A percentile compares a stretch with the other conserved stretches of the same genome.
Evolutionary conservation across 2,329 filamentous ascomycete genomes (phyloP).

Genomic region (Diaporthe ampelina): DNA sequence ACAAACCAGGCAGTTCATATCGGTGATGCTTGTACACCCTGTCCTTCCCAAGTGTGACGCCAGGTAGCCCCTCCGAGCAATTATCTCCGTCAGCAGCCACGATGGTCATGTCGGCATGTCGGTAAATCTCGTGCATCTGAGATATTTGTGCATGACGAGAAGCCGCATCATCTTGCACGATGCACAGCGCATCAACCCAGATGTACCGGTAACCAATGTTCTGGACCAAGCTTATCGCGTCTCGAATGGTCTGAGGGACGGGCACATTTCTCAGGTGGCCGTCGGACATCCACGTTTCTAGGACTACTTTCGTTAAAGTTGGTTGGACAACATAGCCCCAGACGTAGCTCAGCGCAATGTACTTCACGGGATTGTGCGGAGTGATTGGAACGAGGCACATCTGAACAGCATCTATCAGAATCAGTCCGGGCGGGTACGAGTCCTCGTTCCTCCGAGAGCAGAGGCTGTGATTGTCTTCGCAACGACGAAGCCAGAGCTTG

Average conservation of each 20-base stretch:
- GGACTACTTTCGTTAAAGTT: not conserved
- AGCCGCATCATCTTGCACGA: slow-evolving; percentile 42
- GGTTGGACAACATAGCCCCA: slow-evolving; percentile 47
- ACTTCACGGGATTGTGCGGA: not conserved
- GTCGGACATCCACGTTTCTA: not conserved
- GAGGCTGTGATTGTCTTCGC: not conserved
- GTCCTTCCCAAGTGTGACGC: not conserved
- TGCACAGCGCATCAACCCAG: slow-evolving; percentile 44
- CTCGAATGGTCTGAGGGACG: slow-evolving; percentile 32
- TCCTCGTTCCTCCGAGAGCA: not conserved
- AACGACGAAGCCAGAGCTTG: slow-evolving; percentile 6
- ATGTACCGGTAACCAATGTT: slow-evolving; percentile 41
- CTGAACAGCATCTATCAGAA: slow-evolving; percentile 3
- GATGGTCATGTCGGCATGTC: slow-evolving; percentile 13
- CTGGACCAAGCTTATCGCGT: slow-evolving; percentile 38
- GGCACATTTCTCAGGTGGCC: not conserved
- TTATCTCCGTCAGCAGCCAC: slow-evolving; percentile 4
- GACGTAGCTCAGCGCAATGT: slow-evolving; percentile 36
- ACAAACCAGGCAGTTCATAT: slow-evolving; percentile 1
- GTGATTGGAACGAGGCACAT: not conserved
- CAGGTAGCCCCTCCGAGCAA: not conserved
- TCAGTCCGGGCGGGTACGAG: not conserved
- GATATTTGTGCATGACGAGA: slow-evolving; percentile 25
- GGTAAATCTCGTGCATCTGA: slow-evolving; percentile 30
- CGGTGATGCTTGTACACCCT: slow-evolving; percentile 7